Evolutionary conservation across 2,329 filamentous ascomycete genomes (phyloP).

Genomic region (Lojkania enalia): DNA sequence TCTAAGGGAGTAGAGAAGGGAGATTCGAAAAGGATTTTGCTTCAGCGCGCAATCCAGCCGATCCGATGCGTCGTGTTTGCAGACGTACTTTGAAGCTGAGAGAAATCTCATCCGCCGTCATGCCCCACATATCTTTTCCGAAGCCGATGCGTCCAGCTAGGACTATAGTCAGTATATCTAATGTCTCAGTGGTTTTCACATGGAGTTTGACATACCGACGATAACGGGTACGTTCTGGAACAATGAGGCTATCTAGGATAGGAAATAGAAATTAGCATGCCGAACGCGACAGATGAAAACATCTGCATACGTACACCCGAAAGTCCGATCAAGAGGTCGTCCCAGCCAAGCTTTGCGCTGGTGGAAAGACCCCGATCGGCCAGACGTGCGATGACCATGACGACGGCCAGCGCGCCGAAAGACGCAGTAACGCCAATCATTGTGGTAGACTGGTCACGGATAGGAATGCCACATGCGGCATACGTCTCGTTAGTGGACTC

Average conservation of each 20-base stretch:
- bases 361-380: constrained; percentile 27
- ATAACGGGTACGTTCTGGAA: constrained; percentile 31
- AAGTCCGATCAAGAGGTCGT: constrained; percentile 35
- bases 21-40: too few relatives aligned
- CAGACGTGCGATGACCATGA: constrained; percentile 34
- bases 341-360: constrained; percentile 31
- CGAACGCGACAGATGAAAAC: too few relatives aligned
- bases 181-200: too few relatives aligned
- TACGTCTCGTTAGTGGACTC: constrained; percentile 30
- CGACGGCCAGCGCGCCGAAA: constrained; percentile 25
- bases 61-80: neutral
- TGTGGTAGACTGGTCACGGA: constrained; percentile 21
- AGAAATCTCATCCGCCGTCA: constrained; percentile 31
- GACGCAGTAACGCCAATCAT: constrained; percentile 27
- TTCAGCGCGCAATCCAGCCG: too few relatives aligned
- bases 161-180: too few relatives aligned
- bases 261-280: neutral
- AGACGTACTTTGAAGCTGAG: constrained; percentile 23
- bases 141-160: constrained; percentile 30
- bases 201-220: too few relatives aligned
- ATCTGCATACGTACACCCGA: constrained; percentile 27
- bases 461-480: constrained; percentile 31
- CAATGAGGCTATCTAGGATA: constrained; percentile 26
- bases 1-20: too few relatives aligned
- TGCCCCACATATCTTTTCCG: constrained; percentile 37